A percentile compares a stretch with the other conserved stretches of the same genome.
phyloP scores from a whole-genome alignment of 768 basidiomycete genomes.

The Boletus insuetus region DNA sequence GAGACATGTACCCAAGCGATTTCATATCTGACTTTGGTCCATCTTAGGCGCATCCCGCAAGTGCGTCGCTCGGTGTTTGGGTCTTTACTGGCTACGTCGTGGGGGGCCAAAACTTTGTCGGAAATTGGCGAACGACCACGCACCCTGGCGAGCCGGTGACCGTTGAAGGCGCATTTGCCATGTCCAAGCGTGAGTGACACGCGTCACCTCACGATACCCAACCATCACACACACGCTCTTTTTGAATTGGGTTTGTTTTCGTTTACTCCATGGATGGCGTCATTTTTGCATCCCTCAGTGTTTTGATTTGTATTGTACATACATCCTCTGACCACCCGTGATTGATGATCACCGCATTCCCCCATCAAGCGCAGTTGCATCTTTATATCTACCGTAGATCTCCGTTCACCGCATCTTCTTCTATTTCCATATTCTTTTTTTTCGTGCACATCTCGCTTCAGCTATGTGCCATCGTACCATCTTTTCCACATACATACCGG shows the following conservation, averaged over 20 bases:
- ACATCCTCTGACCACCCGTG: not conserved
- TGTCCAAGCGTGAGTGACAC: conserved; percentile 44
- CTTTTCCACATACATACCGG: too few species aligned
- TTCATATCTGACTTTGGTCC: conserved; percentile 5
- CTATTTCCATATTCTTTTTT: conserved; percentile 2
- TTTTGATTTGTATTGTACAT: conserved; percentile 10
- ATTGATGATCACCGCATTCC: conserved; percentile 4
- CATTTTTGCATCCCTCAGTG: conserved; percentile 2
- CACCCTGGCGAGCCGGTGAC: conserved; percentile 38
- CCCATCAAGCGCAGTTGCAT: conserved; percentile 9
- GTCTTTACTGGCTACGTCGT: conserved; percentile 74
- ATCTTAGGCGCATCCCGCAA: conserved; percentile 5
- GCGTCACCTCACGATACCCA: not conserved
- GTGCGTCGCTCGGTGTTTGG: conserved; percentile 22
- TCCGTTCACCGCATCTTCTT: conserved; percentile 12
- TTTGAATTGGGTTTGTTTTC: not conserved
- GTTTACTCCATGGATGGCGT: conserved; percentile 6
- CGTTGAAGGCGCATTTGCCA: conserved; percentile 64
- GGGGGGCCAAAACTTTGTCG: conserved; percentile 63
- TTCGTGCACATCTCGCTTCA: not conserved
- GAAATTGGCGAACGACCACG: conserved; percentile 58
- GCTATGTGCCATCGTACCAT: not conserved
- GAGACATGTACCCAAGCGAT: too few species aligned
- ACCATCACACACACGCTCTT: not conserved
- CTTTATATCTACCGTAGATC: conserved; percentile 19